These are phyloP conservation scores for Colletotrichum musicola DNA, from an alignment of 2,329 filamentous ascomycete genomes.

Conservation along the genomic window DNA sequence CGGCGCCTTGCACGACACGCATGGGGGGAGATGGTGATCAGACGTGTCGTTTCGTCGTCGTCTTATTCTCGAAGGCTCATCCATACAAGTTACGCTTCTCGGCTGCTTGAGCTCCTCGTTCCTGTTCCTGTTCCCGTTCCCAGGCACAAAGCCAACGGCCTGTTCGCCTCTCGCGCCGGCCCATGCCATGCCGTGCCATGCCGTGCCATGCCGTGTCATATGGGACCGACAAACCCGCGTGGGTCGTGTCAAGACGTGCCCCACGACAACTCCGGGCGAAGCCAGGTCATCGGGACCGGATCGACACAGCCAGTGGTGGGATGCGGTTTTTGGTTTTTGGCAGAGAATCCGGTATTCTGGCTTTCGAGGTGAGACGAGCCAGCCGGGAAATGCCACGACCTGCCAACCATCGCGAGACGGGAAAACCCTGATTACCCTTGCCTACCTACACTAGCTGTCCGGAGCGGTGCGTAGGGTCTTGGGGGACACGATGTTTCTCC, in stretches of 20 bases:
- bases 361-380: constrained; percentile 6
- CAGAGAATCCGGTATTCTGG: constrained; percentile 21
- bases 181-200: constrained; percentile 1
- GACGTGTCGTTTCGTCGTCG: constrained; percentile 25
- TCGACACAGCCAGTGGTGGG: constrained; percentile 21
- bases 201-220: not conserved
- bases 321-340: constrained; percentile 33
- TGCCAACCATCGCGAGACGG: constrained; percentile 6
- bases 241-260: constrained; percentile 25
- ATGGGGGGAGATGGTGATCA: constrained; percentile 22
- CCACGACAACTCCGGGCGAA: constrained; percentile 26
- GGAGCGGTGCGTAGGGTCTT: constrained; percentile 35
- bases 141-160: constrained; percentile 1
- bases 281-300: constrained; percentile 29
- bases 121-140: not conserved
- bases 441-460: not conserved
- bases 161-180: not conserved
- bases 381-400: not conserved
- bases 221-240: constrained; percentile 25
- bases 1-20: not conserved
- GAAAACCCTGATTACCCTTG: constrained; percentile 33
- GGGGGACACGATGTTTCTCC: constrained; percentile 6
- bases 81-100: too few species aligned
- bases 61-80: constrained; percentile 13
- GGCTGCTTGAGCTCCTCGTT: not conserved